phyloP scores from a whole-genome alignment of 129 eudicot species.

The Escallonia rubra region DNA sequence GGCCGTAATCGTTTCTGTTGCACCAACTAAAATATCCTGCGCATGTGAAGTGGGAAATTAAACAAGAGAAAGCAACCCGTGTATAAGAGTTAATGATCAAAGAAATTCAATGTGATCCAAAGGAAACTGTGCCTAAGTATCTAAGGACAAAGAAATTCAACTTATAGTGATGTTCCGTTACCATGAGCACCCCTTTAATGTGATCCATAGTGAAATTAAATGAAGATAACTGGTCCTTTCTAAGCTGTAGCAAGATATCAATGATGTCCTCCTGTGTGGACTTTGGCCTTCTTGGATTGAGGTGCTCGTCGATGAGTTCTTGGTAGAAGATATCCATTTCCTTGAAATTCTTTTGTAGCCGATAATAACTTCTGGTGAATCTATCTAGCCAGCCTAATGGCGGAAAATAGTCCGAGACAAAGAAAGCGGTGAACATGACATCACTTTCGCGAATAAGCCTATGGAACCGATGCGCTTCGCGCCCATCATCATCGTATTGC shows the following conservation, averaged over 20 bases:
- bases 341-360: not conserved
- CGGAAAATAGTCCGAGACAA: constrained; percentile 14
- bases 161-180: not conserved
- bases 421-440: not conserved
- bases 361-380: not conserved
- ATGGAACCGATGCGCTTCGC: constrained; percentile 3
- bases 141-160: no score
- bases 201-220: constrained; percentile 9
- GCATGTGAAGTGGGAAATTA: no score
- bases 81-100: no score
- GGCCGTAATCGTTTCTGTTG: no score
- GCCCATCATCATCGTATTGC: constrained; percentile 4
- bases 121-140: no score
- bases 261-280: not conserved
- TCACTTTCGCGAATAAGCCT: constrained; percentile 7
- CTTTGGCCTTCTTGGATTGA: not conserved
- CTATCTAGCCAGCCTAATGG: constrained; percentile 14
- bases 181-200: constrained; percentile 13
- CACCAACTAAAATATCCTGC: no score
- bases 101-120: no score
- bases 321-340: constrained; percentile 10
- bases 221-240: not conserved
- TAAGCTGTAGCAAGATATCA: constrained; percentile 12
- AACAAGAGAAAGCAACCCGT: no score
- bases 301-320: constrained; percentile 17